A percentile compares a stretch with the other conserved stretches of the same genome.
These are phyloP conservation scores for Silene uniflora DNA, from an alignment of 148 eudicot species.

Conservation along the genomic window DNA sequence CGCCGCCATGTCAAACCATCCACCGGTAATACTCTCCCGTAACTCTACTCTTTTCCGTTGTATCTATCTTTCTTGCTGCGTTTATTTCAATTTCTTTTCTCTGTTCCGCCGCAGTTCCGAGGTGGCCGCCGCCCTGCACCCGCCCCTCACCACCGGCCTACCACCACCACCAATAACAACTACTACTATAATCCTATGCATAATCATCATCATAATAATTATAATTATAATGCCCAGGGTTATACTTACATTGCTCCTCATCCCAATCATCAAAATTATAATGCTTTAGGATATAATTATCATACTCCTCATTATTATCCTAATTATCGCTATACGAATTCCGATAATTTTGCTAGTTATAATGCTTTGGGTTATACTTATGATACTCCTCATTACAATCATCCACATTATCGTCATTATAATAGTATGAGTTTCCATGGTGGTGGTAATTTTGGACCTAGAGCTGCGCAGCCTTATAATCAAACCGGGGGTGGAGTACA, in stretches of 20 bases:
- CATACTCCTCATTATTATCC: neutral
- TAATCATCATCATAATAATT: neutral
- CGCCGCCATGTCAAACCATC: conserved; percentile 21
- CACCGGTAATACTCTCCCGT: conserved; percentile 4
- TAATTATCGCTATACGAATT: neutral
- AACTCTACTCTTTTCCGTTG: neutral
- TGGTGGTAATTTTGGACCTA: conserved; percentile 15
- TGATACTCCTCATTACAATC: neutral
- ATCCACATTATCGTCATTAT: neutral
- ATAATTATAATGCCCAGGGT: neutral
- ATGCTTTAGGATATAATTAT: too few species aligned
- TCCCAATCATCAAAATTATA: neutral
- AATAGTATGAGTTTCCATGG: neutral
- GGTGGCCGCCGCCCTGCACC: conserved; percentile 32
- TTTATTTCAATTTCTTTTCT: neutral
- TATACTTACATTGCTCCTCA: conserved; percentile 4
- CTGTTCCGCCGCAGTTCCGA: conserved; percentile 41
- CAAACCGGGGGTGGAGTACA: neutral
- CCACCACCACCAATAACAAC: neutral
- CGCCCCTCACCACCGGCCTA: conserved; percentile 27
- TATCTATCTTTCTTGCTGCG: neutral
- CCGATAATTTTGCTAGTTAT: neutral
- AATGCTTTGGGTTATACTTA: too few species aligned
- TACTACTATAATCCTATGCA: neutral
- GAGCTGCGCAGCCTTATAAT: conserved; percentile 21